A percentile compares a stretch with the other conserved stretches of the same genome.
Conservation (phyloP, 495 filamentous ascomycete genomes). For the Daldinia caldariorum region DNA sequence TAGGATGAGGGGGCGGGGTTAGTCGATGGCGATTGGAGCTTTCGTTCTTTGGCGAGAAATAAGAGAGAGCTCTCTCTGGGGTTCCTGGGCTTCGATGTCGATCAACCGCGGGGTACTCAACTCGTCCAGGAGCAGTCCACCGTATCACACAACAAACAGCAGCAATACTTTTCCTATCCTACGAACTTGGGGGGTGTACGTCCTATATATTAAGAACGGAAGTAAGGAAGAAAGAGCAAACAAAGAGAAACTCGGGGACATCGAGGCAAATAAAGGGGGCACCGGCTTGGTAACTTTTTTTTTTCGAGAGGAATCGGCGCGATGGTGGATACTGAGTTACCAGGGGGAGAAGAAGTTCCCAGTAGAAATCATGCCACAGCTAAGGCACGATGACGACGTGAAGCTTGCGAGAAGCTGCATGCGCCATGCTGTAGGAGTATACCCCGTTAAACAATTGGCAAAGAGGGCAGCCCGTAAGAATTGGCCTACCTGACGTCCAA, state of each 20-base stretch:
- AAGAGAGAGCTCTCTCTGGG: conserved; percentile 21
- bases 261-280: conserved; percentile 28
- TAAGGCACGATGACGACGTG: conserved; percentile 46
- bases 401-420: conserved; percentile 37
- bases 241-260: conserved; percentile 24
- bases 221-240: conserved; percentile 4
- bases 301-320: background rate
- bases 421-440: conserved; percentile 10
- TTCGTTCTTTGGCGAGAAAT: conserved; percentile 9
- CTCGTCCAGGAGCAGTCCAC: conserved; percentile 3
- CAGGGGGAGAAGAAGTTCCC: conserved; percentile 17
- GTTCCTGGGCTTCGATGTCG: conserved; percentile 31
- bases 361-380: conserved; percentile 39
- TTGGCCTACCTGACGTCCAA: conserved; percentile 6
- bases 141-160: conserved; percentile 10
- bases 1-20: conserved; percentile 44
- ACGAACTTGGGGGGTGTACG: background rate
- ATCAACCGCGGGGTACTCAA: conserved; percentile 36
- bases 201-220: background rate
- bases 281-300: background rate
- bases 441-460: conserved; percentile 21
- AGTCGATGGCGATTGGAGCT: conserved; percentile 34
- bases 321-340: conserved; percentile 20
- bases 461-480: conserved; percentile 18
- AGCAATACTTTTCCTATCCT: conserved; percentile 23